These are phyloP conservation scores for Sporothrix sp. DNA, from an alignment of 2,329 filamentous ascomycete genomes.

Conservation along the genomic window DNA sequence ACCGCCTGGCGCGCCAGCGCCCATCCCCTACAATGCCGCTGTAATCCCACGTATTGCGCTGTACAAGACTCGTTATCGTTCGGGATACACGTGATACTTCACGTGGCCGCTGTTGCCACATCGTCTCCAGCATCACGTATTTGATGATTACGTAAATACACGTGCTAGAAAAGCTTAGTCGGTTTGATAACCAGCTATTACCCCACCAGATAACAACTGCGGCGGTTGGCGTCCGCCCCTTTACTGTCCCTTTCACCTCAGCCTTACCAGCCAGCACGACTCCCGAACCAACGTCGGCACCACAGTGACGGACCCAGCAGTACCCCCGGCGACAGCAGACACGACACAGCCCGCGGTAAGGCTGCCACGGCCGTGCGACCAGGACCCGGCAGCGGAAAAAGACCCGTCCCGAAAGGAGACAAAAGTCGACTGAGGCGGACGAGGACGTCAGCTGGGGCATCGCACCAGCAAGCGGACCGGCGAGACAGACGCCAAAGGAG, in stretches of 20 bases:
- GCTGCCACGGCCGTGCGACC: background rate
- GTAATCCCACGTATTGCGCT: too few species aligned
- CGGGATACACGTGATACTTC: too few species aligned
- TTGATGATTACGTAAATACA: background rate
- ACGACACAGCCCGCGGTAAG: background rate
- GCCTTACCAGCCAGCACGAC: constrained; percentile 9
- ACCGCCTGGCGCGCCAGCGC: too few species aligned
- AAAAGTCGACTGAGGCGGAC: too few species aligned
- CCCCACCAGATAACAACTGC: constrained; percentile 3
- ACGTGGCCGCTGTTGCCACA: too few species aligned
- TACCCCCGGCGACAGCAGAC: background rate
- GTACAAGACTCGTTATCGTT: too few species aligned
- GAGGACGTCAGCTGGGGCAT: too few species aligned
- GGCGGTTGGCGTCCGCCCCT: background rate
- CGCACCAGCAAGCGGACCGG: background rate
- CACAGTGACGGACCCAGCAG: too few species aligned
- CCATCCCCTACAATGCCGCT: background rate
- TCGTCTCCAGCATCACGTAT: too few species aligned
- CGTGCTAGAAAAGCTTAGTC: constrained; percentile 1
- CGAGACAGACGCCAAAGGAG: background rate
- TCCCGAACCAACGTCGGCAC: background rate
- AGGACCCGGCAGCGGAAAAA: background rate
- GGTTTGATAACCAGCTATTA: background rate
- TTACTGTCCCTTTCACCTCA: constrained; percentile 1
- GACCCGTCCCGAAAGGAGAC: background rate